A percentile compares a stretch with the other conserved stretches of the same genome.
phyloP scores from a whole-genome alignment of 2,329 filamentous ascomycete genomes.

The Aspergillus sp. region DNA sequence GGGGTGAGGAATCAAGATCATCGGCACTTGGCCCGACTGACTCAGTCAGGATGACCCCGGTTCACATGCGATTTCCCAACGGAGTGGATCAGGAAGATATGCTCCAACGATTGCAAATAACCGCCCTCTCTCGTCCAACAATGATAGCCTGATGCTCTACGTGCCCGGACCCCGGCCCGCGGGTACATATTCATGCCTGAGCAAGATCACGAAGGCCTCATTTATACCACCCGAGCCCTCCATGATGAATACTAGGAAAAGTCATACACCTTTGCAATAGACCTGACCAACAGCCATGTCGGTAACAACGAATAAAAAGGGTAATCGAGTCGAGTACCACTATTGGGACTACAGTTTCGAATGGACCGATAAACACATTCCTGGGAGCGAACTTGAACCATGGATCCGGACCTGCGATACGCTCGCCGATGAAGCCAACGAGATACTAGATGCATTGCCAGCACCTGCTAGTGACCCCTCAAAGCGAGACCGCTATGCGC shows the following conservation, averaged over 20 bases:
- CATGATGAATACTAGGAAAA: background rate
- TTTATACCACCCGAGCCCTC: no score
- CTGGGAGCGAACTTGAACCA: background rate
- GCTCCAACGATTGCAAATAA: background rate
- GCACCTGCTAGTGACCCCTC: background rate
- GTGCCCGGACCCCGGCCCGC: background rate
- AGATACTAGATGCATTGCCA: background rate
- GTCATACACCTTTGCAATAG: background rate
- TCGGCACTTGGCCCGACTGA: background rate
- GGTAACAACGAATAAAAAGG: background rate
- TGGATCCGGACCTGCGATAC: conserved; percentile 7
- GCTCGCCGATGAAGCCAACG: conserved; percentile 8
- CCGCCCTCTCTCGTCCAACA: background rate
- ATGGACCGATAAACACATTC: conserved; percentile 6
- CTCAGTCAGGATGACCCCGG: background rate
- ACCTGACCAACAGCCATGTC: background rate
- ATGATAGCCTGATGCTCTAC: background rate
- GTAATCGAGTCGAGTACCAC: conserved; percentile 6
- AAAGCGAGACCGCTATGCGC: conserved; percentile 58
- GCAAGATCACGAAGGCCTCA: background rate
- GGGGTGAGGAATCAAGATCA: background rate
- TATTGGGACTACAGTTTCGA: conserved; percentile 13
- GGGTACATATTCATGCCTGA: background rate
- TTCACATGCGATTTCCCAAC: background rate
- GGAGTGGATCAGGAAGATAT: background rate